Base-by-base conservation (phyloP, 768 basidiomycete species). In the Rhizopogon vinicolor region DNA sequence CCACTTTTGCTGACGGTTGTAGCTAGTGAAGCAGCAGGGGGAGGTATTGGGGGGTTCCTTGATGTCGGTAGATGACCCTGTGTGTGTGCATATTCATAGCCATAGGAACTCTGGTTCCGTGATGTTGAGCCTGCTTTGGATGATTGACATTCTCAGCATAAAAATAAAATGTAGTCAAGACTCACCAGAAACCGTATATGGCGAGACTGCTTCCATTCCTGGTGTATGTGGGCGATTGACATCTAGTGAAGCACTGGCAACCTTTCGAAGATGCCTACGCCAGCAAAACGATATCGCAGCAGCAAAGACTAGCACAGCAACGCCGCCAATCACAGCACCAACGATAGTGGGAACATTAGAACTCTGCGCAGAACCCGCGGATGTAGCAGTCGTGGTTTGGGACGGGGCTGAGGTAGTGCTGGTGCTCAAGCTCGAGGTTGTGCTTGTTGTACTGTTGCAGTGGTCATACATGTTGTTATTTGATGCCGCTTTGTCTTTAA, bases 401-500 rank as follows among this genome's bases (percentile, higher is more conserved):
- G 54, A 35, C 28, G 59, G 40, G 16, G 22, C 18, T 8, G 40
- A 43, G n/a, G 59, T 41, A 14, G 56, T 51, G 28, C 35, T 13
- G n/a, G n/a, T n/a, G n/a, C 44, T 31, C 16, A 61, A 57, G 16
- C 41, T 43, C 3, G 40, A 12, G n/a, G 40, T 51, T 14, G 35
- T 37, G 35, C 35, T 37, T 13, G 35, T 51, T 14, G 54, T 55
- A 10, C 48, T 44, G n/a, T 57, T 55, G 51, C 69, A 70, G 46
- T 65, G 63, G 13, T 64, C 65, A 50, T 68, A 70, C 0, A 67
- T 66, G 49, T 70, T 65, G 59, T 65, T 63, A 16, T 58, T 58
- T 31, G 60, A 54, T 22, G 48, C 53, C 4, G 51, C 52, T 19
- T 69, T 61, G 28, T 64, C 59, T 9, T 41, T 25, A 3, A 52